These are phyloP conservation scores for Leucocoprinus sp. DNA, from an alignment of 768 basidiomycete genomes.

Conservation along the genomic window DNA sequence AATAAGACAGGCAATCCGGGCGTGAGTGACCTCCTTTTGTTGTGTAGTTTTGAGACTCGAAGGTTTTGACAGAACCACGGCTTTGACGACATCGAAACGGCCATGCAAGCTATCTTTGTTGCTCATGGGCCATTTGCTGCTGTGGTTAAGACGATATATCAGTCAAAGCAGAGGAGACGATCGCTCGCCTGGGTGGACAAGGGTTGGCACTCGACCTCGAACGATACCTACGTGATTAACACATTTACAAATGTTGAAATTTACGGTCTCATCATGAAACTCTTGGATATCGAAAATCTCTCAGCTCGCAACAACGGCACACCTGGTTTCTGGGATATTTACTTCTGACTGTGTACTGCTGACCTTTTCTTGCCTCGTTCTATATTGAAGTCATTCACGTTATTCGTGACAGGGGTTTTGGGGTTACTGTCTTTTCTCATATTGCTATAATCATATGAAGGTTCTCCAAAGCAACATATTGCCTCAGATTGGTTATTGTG, in stretches of 20 bases:
- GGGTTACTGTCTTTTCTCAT: too few relatives aligned
- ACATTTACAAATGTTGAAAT: constrained; percentile 83
- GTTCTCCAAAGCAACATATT: too few relatives aligned
- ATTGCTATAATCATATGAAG: too few relatives aligned
- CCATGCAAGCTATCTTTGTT: constrained; percentile 88
- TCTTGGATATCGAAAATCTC: constrained; percentile 53
- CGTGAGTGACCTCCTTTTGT: constrained; percentile 34
- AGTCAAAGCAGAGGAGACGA: constrained; percentile 15
- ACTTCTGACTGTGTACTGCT: constrained; percentile 33
- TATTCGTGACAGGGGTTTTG: background rate
- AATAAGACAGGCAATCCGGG: constrained; percentile 64
- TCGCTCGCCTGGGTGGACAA: constrained; percentile 21
- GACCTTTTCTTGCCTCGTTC: background rate
- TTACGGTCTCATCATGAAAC: constrained; percentile 72
- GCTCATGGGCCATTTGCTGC: constrained; percentile 85
- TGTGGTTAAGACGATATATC: constrained; percentile 52
- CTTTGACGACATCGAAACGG: constrained; percentile 69
- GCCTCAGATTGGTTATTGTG: too few relatives aligned
- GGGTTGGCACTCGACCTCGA: constrained; percentile 61
- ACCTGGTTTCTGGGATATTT: constrained; percentile 74
- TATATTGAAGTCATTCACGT: background rate
- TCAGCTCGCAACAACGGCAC: constrained; percentile 72
- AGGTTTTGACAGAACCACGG: constrained; percentile 62
- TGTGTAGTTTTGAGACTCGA: background rate
- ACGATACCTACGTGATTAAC: constrained; percentile 66